Evolutionary conservation across 2,329 filamentous ascomycete species (phyloP).

Genomic region (Fusarium kyushuense): DNA sequence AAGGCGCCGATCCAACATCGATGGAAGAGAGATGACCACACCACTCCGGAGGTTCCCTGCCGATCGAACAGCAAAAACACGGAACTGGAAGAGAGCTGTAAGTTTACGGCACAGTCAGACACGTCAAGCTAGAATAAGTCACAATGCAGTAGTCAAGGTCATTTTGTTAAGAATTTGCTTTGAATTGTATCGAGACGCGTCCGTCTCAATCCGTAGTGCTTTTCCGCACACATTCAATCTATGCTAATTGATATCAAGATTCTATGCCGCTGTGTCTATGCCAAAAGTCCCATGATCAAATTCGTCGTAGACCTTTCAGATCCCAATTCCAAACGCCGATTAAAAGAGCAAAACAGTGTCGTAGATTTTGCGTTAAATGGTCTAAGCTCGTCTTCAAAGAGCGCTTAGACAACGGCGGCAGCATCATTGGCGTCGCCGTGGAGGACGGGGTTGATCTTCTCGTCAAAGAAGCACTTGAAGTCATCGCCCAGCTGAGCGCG

Average conservation of each 20-base stretch:
- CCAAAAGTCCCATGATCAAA: constrained; percentile 38
- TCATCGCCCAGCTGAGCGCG: constrained; percentile 78
- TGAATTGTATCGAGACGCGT: constrained; percentile 31
- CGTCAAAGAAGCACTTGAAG: constrained; percentile 79
- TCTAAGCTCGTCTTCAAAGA: neutral
- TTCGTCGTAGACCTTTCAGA: constrained; percentile 30
- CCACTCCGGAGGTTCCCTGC: neutral
- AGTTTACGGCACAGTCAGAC: constrained; percentile 4
- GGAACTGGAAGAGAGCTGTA: neutral
- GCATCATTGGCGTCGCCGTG: constrained; percentile 54
- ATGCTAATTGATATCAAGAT: constrained; percentile 43
- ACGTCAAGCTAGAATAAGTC: neutral
- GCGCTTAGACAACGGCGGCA: constrained; percentile 40
- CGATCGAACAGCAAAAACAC: neutral
- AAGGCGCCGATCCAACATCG: neutral
- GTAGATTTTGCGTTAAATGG: constrained; percentile 17
- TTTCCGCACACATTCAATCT: constrained; percentile 24
- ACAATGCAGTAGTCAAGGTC: neutral
- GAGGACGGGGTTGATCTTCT: constrained; percentile 76
- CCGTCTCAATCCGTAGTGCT: neutral
- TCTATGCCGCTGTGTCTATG: constrained; percentile 43
- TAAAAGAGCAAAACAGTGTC: constrained; percentile 9
- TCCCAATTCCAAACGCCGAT: constrained; percentile 29
- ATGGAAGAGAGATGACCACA: neutral
- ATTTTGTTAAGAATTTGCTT: constrained; percentile 33